A percentile compares a stretch with the other conserved stretches of the same genome.
Evolutionary conservation across 1,139 yeast species (phyloP).

Genomic region (Taphrina pruni): DNA sequence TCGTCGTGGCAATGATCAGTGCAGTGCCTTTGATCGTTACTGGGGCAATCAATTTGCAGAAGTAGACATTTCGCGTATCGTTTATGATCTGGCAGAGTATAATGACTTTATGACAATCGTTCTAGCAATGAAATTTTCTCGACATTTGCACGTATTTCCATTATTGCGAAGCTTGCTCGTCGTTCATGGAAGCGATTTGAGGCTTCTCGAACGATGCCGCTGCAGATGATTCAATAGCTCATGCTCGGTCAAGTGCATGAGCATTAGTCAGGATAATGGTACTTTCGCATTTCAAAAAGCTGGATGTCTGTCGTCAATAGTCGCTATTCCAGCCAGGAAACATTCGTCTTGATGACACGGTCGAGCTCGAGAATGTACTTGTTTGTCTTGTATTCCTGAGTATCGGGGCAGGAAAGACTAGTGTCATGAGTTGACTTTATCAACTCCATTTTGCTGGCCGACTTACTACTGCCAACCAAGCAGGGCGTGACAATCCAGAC

Average conservation of each 20-base stretch:
- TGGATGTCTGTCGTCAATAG: too few species aligned
- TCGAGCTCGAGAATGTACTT: constrained; percentile 12
- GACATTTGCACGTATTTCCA: neutral
- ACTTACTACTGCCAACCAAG: constrained; percentile 26
- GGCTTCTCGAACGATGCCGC: too few species aligned
- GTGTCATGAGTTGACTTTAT: neutral
- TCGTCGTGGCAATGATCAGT: constrained; percentile 2
- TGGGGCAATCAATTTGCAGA: constrained; percentile 6
- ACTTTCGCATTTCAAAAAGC: too few species aligned
- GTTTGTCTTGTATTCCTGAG: constrained; percentile 19
- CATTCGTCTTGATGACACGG: constrained; percentile 21
- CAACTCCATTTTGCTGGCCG: too few species aligned
- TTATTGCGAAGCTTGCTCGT: too few species aligned
- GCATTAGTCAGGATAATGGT: too few species aligned
- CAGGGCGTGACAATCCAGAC: constrained; percentile 4
- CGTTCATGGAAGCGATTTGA: too few species aligned
- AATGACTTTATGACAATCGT: constrained; percentile 1
- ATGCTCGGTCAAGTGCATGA: too few species aligned
- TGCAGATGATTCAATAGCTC: too few species aligned
- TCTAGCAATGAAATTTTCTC: neutral
- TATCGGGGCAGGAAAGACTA: constrained; percentile 4
- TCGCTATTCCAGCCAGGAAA: neutral
- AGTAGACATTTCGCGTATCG: neutral
- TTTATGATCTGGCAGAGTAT: neutral
- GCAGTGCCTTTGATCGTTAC: constrained; percentile 1